Evolutionary conservation across 148 eudicot species (phyloP), one percentile per base, ranked within the genome.

Genomic region (Polygonum maritimum): DNA sequence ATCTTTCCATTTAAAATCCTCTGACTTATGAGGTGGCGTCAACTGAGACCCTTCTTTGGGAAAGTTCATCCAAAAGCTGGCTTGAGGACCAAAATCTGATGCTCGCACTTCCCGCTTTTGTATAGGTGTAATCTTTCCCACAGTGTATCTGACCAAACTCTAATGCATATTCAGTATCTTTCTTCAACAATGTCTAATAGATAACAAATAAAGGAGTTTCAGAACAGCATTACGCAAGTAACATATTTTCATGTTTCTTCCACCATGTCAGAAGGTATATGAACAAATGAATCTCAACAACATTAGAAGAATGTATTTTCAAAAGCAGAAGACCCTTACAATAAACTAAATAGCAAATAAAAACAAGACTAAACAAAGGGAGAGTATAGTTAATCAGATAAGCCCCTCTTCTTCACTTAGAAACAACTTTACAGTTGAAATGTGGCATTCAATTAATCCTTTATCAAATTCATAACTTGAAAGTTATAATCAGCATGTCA

Each of bases 1-100:
- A 80, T 88, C 93, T 82, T 96, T 96, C 99, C 99, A 96, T 83
- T 76, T 96, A 79, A 96, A 96, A 86, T 91, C 99, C 35, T 89
- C 98, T 14, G 99, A 91, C 63, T 86, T 96, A 86, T 96, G 99
- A 69, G 90, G 83, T 41, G 99, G 99, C 19, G 99, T 96, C 76
- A 89, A 80, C 71, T 92, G 92, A 21, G 98, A 96, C 76, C 99
- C 99, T 78, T 89, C 90, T 84, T 84, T 92, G 12, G 99, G 97
- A 79, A 96, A 96, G 75, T 78, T 86, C 98, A 92, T 92, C 98
- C 98, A 96, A 85, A 92, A 96, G 87, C 94, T 96, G 75, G 98
- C 99, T 57, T 85, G 89, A n/a, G 94, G 83, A 45, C 98, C 99
- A 80, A 96, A 96, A 85, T 96, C 99, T 73, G 93, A 88, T 63